Evolutionary conservation across 495 filamentous ascomycete genomes (phyloP).

Genomic region (Penicillium chermesinum): DNA sequence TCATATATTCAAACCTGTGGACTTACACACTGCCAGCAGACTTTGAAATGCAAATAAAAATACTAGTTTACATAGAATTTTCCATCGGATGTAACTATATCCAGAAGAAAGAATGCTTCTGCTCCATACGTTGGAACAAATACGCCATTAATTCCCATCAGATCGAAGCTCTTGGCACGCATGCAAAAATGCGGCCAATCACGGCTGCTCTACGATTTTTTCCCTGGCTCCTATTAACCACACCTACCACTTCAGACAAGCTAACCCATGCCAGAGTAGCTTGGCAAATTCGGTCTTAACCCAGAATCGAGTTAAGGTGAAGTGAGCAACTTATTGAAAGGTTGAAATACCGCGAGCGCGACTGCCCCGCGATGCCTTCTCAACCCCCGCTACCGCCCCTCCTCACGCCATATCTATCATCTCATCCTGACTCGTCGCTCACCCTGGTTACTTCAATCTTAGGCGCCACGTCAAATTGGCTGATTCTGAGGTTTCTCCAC

Average conservation of each 20-base stretch:
- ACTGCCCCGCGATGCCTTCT: slow-evolving; percentile 38
- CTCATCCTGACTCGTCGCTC: slow-evolving; percentile 48
- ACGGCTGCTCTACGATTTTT: slow-evolving; percentile 31
- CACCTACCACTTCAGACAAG: neutral
- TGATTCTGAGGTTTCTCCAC: slow-evolving; percentile 60
- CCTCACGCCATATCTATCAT: slow-evolving; percentile 58
- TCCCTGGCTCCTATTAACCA: slow-evolving; percentile 17
- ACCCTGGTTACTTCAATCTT: slow-evolving; percentile 69
- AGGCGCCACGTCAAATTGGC: slow-evolving; percentile 70
- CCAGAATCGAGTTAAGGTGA: neutral
- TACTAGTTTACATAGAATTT: too few relatives aligned
- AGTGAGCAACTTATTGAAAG: neutral
- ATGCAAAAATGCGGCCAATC: slow-evolving; percentile 25
- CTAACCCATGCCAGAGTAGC: neutral
- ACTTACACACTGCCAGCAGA: too few relatives aligned
- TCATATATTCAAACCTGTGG: too few relatives aligned
- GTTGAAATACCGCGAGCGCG: neutral
- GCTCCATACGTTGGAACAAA: neutral
- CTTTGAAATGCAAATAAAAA: too few relatives aligned
- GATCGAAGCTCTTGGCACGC: slow-evolving; percentile 6
- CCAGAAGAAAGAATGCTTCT: too few relatives aligned
- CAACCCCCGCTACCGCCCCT: slow-evolving; percentile 59
- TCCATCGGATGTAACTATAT: too few relatives aligned
- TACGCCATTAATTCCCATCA: neutral
- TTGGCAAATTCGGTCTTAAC: neutral